A percentile compares a stretch with the other conserved stretches of the same genome.
Conservation (phyloP, 352 stramenopile genomes). For the Blastocystis sp. region DNA sequence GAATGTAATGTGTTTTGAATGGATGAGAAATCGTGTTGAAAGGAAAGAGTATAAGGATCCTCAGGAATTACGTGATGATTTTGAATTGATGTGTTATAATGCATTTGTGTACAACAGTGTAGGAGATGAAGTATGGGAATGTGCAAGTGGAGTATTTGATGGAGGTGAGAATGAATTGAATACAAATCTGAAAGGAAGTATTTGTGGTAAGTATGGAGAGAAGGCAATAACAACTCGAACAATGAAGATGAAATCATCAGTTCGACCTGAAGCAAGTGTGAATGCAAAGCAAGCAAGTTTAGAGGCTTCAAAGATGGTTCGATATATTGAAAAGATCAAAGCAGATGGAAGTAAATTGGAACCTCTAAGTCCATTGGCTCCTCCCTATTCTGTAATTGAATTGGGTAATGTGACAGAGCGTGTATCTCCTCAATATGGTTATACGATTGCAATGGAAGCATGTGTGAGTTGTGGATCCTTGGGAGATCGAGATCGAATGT, state of each 20-base stretch:
- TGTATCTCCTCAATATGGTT: neutral
- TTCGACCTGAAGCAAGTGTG: neutral
- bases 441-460: neutral
- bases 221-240: neutral
- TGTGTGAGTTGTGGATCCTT: conserved; percentile 36
- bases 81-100: conserved; percentile 17
- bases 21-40: neutral
- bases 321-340: neutral
- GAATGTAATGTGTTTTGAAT: neutral
- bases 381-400: neutral
- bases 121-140: conserved; percentile 34
- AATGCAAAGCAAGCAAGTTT: conserved; percentile 5
- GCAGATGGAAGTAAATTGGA: neutral
- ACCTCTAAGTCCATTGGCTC: neutral
- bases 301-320: conserved; percentile 28
- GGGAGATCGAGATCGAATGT: conserved; percentile 8
- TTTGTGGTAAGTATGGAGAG: neutral
- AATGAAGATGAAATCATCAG: neutral
- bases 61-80: conserved; percentile 22
- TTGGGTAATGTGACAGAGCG: neutral
- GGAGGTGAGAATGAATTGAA: neutral
- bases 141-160: neutral
- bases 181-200: neutral
- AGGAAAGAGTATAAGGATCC: neutral
- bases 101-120: conserved; percentile 23